A percentile compares a stretch with the other conserved stretches of the same genome.
These are phyloP conservation scores for Penicillium sp. DNA, from an alignment of 2,329 filamentous ascomycete genomes.

Conservation along the genomic window DNA sequence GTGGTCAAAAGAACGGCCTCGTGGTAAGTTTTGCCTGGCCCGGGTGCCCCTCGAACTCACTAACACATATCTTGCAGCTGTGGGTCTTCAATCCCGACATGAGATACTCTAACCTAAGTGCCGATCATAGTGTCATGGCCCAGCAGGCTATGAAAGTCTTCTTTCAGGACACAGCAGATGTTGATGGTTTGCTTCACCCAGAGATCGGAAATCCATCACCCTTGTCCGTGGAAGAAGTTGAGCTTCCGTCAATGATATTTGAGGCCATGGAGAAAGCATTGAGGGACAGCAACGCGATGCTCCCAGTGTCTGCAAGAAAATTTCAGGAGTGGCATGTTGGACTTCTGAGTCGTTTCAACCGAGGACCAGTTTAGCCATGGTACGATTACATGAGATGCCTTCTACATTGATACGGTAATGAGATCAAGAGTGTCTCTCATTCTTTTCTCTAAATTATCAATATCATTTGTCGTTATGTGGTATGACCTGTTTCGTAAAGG, in stretches of 20 bases:
- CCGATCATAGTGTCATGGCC: constrained; percentile 31
- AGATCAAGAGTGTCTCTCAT: not conserved
- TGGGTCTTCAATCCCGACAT: constrained; percentile 65
- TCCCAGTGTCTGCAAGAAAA: constrained; percentile 52
- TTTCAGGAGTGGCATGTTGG: constrained; percentile 60
- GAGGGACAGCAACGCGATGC: constrained; percentile 41
- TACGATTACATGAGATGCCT: not conserved
- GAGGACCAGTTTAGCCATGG: not conserved
- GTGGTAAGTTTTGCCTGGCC: too few species aligned
- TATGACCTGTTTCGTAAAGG: not conserved
- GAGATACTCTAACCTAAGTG: constrained; percentile 54
- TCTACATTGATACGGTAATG: not conserved
- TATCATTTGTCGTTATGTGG: not conserved
- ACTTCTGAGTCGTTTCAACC: constrained; percentile 49
- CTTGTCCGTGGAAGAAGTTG: constrained; percentile 53
- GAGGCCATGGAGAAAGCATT: constrained; percentile 40
- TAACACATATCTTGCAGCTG: constrained; percentile 35
- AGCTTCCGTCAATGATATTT: constrained; percentile 41
- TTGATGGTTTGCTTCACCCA: constrained; percentile 37
- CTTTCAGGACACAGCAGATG: constrained; percentile 44
- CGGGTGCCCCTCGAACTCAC: too few species aligned
- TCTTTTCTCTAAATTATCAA: not conserved
- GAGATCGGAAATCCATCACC: constrained; percentile 40
- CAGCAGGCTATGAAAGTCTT: constrained; percentile 60
- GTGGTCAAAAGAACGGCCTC: constrained; percentile 34